Evolutionary conservation across 2,329 filamentous ascomycete species (phyloP), one percentile per base, ranked within the genome.

Genomic region (Colletotrichum siamense): DNA sequence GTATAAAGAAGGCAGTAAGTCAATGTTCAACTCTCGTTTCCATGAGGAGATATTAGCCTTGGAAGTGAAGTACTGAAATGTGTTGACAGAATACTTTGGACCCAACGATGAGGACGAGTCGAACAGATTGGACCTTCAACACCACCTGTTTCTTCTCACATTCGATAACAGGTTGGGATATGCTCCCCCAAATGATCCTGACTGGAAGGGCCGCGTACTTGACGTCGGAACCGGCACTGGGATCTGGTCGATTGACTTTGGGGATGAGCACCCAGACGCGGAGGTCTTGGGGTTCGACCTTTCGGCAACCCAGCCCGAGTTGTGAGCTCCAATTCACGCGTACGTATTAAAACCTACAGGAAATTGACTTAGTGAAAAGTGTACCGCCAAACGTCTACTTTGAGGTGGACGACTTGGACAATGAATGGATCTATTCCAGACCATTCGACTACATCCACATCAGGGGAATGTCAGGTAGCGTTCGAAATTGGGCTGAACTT

Each of bases 361-460:
- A 13, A 22, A 26, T 32, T 74, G 16, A 73, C 55, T 13, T 5
- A 13, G 7, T 36, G 5, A n/a, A 5, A 9, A 81, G 79, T 71
- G 85, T 87, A 5, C 87, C 87, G 1, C 84, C 85, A 0, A 89
- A 90, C 73, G 82, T 87, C 59, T 79, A 80, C 6, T 89, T 89
- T 77, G 84, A 86, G 49, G 79, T 86, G 63, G 84, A 86, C 63
- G 84, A 86, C 75, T 75, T 81, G 9, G 83, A 84, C 49, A 79
- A 81, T 57, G 78, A 80, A 57, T 86, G 85, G 84, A 81, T 81
- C 10, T 85, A 77, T 30, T 72, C 77, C 12, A 59, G 75, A 6
- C 78, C 78, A 4, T 85, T 85, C 59, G 85, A 86, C 73, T 85
- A 81, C 69, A 82, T 86, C 49, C 81, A 84, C 71, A 77, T 75